Conservation (phyloP, 2,329 filamentous ascomycete genomes). For the Ophiostoma populinum region DNA sequence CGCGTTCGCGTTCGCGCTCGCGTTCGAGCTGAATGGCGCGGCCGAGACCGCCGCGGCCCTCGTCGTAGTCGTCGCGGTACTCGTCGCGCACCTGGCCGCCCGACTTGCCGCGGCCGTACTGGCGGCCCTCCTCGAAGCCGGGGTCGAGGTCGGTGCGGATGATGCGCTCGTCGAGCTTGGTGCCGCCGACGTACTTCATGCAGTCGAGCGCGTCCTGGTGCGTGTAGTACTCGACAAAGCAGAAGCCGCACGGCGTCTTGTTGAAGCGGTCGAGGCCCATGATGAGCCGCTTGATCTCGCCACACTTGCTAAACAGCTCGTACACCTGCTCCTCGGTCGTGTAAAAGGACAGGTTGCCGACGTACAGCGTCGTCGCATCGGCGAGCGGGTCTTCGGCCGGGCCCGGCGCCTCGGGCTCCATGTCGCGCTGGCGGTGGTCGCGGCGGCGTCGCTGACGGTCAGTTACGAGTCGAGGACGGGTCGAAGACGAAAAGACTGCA, state of each 20-base stretch:
- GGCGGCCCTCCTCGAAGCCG: slow-evolving; percentile 86
- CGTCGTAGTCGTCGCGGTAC: slow-evolving; percentile 93
- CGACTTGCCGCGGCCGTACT: slow-evolving; percentile 90
- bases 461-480: slow-evolving; percentile 5
- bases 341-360: slow-evolving; percentile 96
- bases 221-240: slow-evolving; percentile 98
- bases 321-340: slow-evolving; percentile 98
- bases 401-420: slow-evolving; percentile 35
- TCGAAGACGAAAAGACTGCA: neutral
- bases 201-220: slow-evolving; percentile 95
- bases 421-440: slow-evolving; percentile 35
- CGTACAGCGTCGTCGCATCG: slow-evolving; percentile 86
- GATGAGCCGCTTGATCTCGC: slow-evolving; percentile 92
- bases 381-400: slow-evolving; percentile 64
- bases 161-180: slow-evolving; percentile 92
- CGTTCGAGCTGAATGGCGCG: slow-evolving; percentile 48
- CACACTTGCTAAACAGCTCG: slow-evolving; percentile 88
- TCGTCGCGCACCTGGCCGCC: slow-evolving; percentile 95
- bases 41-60: slow-evolving; percentile 79
- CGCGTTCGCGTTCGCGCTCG: slow-evolving; percentile 30
- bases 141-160: slow-evolving; percentile 92
- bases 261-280: slow-evolving; percentile 96
- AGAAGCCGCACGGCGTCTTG: slow-evolving; percentile 97
- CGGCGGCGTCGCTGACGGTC: slow-evolving; percentile 42
- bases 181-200: slow-evolving; percentile 96